Evolutionary conservation across 345 rosid genomes (phyloP), one percentile per base, ranked within the genome.

Genomic region (Eucalyptus urophylla): DNA sequence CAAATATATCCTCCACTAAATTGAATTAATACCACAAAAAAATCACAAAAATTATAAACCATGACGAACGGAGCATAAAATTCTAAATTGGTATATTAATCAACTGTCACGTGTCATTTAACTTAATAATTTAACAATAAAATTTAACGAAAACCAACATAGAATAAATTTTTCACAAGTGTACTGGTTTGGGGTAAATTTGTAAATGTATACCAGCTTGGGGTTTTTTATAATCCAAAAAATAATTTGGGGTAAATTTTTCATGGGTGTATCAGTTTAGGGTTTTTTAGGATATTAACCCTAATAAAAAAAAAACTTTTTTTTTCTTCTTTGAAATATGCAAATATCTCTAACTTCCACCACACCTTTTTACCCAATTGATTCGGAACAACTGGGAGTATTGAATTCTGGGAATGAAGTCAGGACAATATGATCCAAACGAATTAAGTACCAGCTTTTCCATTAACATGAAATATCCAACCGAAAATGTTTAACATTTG

Each of bases 161-260:
- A 49, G 2, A 0, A 3, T 49, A 49, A 49, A 49, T 12, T 49
- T 49, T 2, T 49, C 1, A 49, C 15, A 49, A 49, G 50, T 49
- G 6, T 49, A 49, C 2, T 1, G 1, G 2, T 49, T 49, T 49
- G 15, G 1, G 50, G 0, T 49, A 49, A 49, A 49, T 49, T 49
- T 49, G 6, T 49, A 49, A 13, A 49, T 1, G 6, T 14, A 0
- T 13, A 49, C 0, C 0, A 14, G 15, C 5, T 49, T 49, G 1
- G 50, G 1, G 2, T 13, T 49, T 49, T 49, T 49, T 0, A 0
- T 49, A 0, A 5, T 13, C 1, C 5, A 49, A 49, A 49, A 49
- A 13, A 49, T 49, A 49, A 5, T 49, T 49, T 49, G 5, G 1
- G 16, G 5, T 49, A 49, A 49, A 49, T 49, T 49, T 49, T 1